phyloP scores from a whole-genome alignment of 78 protist species.

The Chrysochromulina parva region DNA sequence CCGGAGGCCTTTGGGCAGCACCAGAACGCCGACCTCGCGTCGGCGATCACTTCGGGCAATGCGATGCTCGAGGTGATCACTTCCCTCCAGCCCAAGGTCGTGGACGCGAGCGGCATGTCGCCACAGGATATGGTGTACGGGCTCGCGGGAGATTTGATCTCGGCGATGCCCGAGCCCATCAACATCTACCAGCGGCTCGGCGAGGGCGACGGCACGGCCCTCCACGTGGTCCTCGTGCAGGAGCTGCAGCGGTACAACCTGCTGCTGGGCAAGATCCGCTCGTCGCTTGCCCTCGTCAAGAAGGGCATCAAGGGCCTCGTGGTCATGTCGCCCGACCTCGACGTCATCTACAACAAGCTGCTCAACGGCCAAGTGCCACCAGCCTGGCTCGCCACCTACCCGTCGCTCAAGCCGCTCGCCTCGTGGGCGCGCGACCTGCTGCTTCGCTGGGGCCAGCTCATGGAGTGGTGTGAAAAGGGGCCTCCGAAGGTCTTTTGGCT shows the following conservation, averaged over 20 bases:
- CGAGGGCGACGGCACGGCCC: conserved; percentile 17
- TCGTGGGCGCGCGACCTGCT: conserved; percentile 79
- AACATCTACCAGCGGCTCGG: not conserved
- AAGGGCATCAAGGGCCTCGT: conserved; percentile 79
- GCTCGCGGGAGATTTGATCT: conserved; percentile 41
- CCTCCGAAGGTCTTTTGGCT: conserved; percentile 80
- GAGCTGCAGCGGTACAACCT: conserved; percentile 81
- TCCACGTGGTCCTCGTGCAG: conserved; percentile 65
- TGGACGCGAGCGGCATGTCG: conserved; percentile 4
- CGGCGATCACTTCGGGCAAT: conserved; percentile 64
- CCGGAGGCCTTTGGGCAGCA: conserved; percentile 93
- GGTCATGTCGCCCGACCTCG: conserved; percentile 83
- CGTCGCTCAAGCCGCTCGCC: conserved; percentile 77
- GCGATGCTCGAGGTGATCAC: conserved; percentile 67
- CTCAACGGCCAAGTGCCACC: conserved; percentile 72
- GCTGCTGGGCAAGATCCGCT: conserved; percentile 54
- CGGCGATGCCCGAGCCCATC: conserved; percentile 40
- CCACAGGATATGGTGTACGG: conserved; percentile 28
- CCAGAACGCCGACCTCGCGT: conserved; percentile 85
- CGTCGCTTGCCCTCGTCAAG: conserved; percentile 52
- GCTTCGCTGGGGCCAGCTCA: conserved; percentile 65
- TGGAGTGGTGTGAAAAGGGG: conserved; percentile 61
- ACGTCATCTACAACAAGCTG: conserved; percentile 55
- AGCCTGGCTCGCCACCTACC: conserved; percentile 71
- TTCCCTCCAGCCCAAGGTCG: conserved; percentile 70